Percentiles rank a stretch among this genome's conserved stretches.
Evolutionary conservation across 192 early-diverging fungal genomes (phyloP).

Genomic region (Entomortierella lignicola): DNA sequence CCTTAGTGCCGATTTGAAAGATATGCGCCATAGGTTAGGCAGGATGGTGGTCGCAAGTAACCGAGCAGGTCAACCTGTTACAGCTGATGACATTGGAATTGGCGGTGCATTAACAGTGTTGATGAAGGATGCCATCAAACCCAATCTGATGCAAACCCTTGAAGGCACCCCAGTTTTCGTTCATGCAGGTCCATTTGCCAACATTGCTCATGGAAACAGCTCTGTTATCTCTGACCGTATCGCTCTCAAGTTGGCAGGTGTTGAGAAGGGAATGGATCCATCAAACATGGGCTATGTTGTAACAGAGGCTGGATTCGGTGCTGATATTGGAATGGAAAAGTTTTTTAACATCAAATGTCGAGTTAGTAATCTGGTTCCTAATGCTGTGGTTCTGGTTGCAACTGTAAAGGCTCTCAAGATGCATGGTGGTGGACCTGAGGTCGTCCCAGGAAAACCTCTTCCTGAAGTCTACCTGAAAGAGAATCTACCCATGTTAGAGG

Average conservation of each 20-base stretch:
- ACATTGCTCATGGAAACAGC: slow-evolving; percentile 98
- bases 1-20: slow-evolving; percentile 86
- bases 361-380: slow-evolving; percentile 84
- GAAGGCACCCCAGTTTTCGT: slow-evolving; percentile 99
- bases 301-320: slow-evolving; percentile 99
- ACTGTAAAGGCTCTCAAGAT: slow-evolving; percentile 96
- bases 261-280: slow-evolving; percentile 65
- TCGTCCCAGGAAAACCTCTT: slow-evolving; percentile 90
- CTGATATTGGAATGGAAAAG: slow-evolving; percentile 99
- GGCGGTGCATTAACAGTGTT: slow-evolving; percentile 96
- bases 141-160: slow-evolving; percentile 99
- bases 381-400: slow-evolving; percentile 93
- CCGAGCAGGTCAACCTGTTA: slow-evolving; percentile 84
- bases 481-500: slow-evolving; percentile 85
- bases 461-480: slow-evolving; percentile 90
- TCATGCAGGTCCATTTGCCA: slow-evolving; percentile 99
- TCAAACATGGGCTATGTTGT: slow-evolving; percentile 87
- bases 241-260: slow-evolving; percentile 92
- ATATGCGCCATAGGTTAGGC: slow-evolving; percentile 94
- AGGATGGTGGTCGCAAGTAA: slow-evolving; percentile 95
- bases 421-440: slow-evolving; percentile 97
- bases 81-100: slow-evolving; percentile 95
- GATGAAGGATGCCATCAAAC: slow-evolving; percentile 99
- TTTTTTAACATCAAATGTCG: slow-evolving; percentile 99
- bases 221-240: slow-evolving; percentile 97